phyloP scores from a whole-genome alignment of 441 rosid genomes.

The Bruguiera hainesii region DNA sequence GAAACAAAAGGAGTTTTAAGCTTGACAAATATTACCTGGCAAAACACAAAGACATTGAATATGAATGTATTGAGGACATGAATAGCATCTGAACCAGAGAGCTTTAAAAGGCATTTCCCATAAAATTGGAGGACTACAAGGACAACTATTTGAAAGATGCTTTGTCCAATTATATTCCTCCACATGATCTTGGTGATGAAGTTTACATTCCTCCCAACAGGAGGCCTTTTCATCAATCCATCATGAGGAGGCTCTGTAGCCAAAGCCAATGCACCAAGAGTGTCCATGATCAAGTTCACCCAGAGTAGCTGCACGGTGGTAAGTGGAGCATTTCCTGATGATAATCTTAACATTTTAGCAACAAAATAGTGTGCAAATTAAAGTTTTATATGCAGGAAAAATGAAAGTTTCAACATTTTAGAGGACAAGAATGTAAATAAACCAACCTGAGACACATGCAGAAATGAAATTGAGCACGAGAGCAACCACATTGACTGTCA shows the following conservation, averaged over 20 bases:
- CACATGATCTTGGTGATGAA: constrained; percentile 51
- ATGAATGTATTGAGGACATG: constrained; percentile 36
- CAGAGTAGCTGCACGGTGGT: constrained; percentile 55
- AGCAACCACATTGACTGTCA: constrained; percentile 56
- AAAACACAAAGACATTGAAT: constrained; percentile 53
- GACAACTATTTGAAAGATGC: constrained; percentile 37
- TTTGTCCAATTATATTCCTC: constrained; percentile 47
- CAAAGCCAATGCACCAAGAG: constrained; percentile 52
- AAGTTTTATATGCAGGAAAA: too few species aligned
- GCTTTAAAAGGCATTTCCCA: constrained; percentile 36
- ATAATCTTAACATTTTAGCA: constrained; percentile 7
- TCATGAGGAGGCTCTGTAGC: constrained; percentile 49
- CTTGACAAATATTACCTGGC: constrained; percentile 32
- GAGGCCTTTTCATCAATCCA: constrained; percentile 46
- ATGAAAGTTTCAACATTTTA: neutral
- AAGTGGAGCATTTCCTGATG: constrained; percentile 45
- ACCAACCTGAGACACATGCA: constrained; percentile 56
- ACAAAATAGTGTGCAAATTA: neutral
- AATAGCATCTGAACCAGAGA: constrained; percentile 43
- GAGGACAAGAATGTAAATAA: neutral
- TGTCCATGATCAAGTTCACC: constrained; percentile 69
- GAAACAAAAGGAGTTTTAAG: neutral
- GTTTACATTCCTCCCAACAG: constrained; percentile 36
- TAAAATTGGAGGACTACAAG: constrained; percentile 38
- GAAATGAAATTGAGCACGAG: constrained; percentile 49